Base-by-base conservation (phyloP, 768 basidiomycete species). In the Austroboletus eburneus region DNA sequence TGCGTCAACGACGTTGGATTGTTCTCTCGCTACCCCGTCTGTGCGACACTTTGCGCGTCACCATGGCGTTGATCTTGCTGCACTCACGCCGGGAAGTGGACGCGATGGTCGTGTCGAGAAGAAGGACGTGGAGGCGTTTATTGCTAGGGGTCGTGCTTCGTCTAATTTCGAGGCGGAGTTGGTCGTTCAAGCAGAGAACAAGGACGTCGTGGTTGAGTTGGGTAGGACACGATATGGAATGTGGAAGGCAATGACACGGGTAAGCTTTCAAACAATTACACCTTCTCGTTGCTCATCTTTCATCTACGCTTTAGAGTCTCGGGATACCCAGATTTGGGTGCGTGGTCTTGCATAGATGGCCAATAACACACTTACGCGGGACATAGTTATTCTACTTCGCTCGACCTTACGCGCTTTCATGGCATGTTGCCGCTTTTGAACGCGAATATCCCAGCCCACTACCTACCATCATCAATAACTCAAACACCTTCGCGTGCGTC, bases 161-260 rank as follows among this genome's bases (percentile, higher is more conserved):
- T 3, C 48, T 37, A 32, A 43, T 1, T 6, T 35, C 5, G 51
- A 55, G 6, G 8, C 24, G 10, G 35, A 43, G 16, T 24, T 10
- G 5, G 24, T 40, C 5, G 34, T 35, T 18, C 43, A 38, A 20
- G 32, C 36, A 25, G 39, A 54, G 5, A 45, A 45, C 25, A 54
- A 74, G 33, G 85, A 88, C 47, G 67, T 75, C 9, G 69, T 84
- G 3, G 77, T 91, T 3, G 87, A 88, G 43, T 73, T 93, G 21
- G 83, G 81, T 5, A 71, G 88, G 52, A 90, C 87, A 13, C 72
- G 91, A 44, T 79, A 81, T 58, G 82, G 81, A 9, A 94, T 93
- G 91, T 93, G 81, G 83, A 88, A 87, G 55, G 85, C 88, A 3
- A 93, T 93, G 91, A 78, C 74, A 9, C 88, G 87, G 78, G 88